Evolutionary conservation across 176 grass and related monocot genomes (phyloP), one percentile per base, ranked within the genome.

Genomic region (Eleusine coracana): DNA sequence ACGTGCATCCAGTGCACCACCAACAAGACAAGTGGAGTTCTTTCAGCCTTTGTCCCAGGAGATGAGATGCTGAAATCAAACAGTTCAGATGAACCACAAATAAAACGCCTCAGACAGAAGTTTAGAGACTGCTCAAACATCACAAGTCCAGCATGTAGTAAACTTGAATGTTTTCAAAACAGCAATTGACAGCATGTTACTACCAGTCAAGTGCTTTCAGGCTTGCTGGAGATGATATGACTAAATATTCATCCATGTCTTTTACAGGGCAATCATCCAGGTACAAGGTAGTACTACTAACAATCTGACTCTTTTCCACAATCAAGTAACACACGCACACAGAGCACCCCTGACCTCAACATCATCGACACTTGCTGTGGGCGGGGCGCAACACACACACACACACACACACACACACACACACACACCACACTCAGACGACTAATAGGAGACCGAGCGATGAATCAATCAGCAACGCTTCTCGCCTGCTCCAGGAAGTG

Each of bases 381-480:
- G 52, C 85, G 34, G 64, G 41, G 78, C 23, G 68, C 72, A 77
- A 14, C 25, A 84, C 55, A 59, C 55, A n/a, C n/a, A 63, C 25
- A 25, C 25, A 25, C 25, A 25, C 25, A 25, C 25, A 25, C 25
- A 25, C 25, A 25, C 25, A 25, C 0, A 14, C 25, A 84, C 55
- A 58, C 55, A n/a, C n/a, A 63, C 82, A 86, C 71, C 64, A 80
- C 77, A 80, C 77, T 80, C 77, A 80, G 78, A 62, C 44, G 88
- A 73, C 78, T 78, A 89, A 86, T 82, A 87, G 79, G 79, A 70
- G 74, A 83, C 88, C 84, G 83, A 91, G 85, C 81, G 80, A 84
- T 38, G 6, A 87, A 89, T 29, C 85, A 89, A 87, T 93, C 91
- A 93, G 94, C 94, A 97, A 94, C 91, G 94, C 94, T 91, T 93